Base-by-base conservation (phyloP, 257 asterid species). In the Solanum clarkiae region DNA sequence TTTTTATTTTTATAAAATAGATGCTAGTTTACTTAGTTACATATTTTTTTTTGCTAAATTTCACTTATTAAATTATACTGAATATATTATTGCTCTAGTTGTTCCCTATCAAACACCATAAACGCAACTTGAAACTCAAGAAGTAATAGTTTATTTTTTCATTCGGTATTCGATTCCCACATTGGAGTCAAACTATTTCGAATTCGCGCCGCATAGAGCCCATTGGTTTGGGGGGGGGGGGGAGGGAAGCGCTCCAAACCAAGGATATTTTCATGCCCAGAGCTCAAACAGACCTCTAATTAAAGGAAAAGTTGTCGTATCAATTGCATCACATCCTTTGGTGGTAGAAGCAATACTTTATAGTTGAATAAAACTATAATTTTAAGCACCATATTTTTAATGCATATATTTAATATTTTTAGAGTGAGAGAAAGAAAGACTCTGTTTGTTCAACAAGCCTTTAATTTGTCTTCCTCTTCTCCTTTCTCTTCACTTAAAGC, bases 361-460 rank as follows among this genome's bases (percentile, higher is more conserved):
- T 55, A 22, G 54, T 80, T 80, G 70, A 65, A 40, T 85, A 65
- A 15, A 15, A 18, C 5, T 54, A 85, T 85, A 77, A 56, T 85
- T 29, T 80, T 53, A 49, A 63, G 56, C 70, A 29, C 22, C 60
- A 60, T 18, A 69, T 45, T 59, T 26, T 29, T 79, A 79, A 77
- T 42, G 24, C 20, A 36, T 85, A 10, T 63, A 79, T 85, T 79
- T 85, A 65, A 56, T 40, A 53, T 55, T 59, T 66, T 86, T 72
- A 47, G 59, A 80, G 84, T 57, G 77, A 81, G 79, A 55, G 85
- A 69, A 54, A 44, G 29, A 66, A 80, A 68, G 49, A 26, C 82
- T 36, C 51, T 36, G 26, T 44, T 11, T 44, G 80, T 71, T 20
- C 40, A 72, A 16, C 45, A 24, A 66, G 82, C 42, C 86, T 70